Evolutionary conservation across 2,329 filamentous ascomycete genomes (phyloP).

Genomic region (Calonectria pseudoturangicola): DNA sequence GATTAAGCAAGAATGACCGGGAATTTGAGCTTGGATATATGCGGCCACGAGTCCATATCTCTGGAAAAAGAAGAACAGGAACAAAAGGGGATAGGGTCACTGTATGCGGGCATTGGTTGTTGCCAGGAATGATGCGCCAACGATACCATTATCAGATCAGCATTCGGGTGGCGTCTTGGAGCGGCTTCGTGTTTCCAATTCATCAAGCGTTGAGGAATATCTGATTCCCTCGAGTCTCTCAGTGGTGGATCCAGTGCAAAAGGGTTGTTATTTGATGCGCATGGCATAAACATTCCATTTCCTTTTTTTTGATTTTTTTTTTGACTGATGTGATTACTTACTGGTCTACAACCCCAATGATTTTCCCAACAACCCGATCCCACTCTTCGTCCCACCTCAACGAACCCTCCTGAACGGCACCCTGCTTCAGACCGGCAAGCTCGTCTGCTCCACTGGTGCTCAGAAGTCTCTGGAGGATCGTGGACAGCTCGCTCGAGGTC

Average conservation of each 20-base stretch:
- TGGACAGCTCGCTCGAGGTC: constrained; percentile 78
- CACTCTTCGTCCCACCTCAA: constrained; percentile 95
- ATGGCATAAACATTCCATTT: constrained; percentile 1
- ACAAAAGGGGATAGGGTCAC: constrained; percentile 24
- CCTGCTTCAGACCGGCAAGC: constrained; percentile 77
- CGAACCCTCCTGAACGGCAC: constrained; percentile 83
- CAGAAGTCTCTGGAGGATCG: constrained; percentile 80
- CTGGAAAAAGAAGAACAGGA: not conserved
- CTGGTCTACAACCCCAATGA: constrained; percentile 73
- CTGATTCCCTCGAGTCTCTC: constrained; percentile 25
- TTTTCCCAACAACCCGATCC: constrained; percentile 85
- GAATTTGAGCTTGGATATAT: constrained; percentile 27
- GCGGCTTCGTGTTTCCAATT: constrained; percentile 44
- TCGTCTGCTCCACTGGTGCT: constrained; percentile 68
- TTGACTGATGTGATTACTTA: constrained; percentile 34
- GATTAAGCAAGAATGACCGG: constrained; percentile 63
- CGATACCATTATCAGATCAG: constrained; percentile 37
- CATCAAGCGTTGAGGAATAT: constrained; percentile 32
- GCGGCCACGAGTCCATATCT: not conserved
- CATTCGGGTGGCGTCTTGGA: constrained; percentile 50
- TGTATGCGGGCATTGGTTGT: constrained; percentile 41
- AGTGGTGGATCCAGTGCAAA: not conserved
- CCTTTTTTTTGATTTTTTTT: constrained; percentile 5
- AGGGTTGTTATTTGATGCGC: not conserved
- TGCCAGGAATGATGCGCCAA: constrained; percentile 35